A percentile compares a stretch with the other conserved stretches of the same genome.
Conservation (phyloP, 371 early-diverging fungal species). For the Coemansia sp. region DNA sequence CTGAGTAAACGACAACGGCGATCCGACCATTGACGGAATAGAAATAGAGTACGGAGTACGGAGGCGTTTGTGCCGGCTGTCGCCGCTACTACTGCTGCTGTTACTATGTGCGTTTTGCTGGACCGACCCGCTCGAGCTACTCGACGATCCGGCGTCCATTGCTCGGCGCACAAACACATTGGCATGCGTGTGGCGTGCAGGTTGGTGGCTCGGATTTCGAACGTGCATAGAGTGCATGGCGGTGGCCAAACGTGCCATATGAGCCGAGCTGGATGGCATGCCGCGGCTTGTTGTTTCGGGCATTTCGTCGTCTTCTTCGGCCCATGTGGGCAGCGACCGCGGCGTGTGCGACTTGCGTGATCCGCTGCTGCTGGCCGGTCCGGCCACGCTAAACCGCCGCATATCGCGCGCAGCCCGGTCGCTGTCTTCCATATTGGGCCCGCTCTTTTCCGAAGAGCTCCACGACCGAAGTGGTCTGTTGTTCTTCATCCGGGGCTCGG, state of each 20-base stretch:
- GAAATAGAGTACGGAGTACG: slow-evolving; percentile 40
- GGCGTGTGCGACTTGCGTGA: slow-evolving; percentile 29
- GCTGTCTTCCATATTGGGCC: slow-evolving; percentile 21
- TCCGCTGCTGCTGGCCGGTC: slow-evolving; percentile 29
- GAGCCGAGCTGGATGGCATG: not conserved
- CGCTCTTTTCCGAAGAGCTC: slow-evolving; percentile 45
- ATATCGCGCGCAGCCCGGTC: not conserved
- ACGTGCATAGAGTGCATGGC: not conserved
- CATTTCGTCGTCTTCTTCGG: slow-evolving; percentile 41
- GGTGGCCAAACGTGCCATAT: not conserved
- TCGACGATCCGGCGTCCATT: slow-evolving; percentile 9
- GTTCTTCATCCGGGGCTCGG: not conserved
- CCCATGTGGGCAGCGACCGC: slow-evolving; percentile 44
- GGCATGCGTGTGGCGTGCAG: not conserved
- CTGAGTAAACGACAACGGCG: slow-evolving; percentile 47
- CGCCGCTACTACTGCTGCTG: slow-evolving; percentile 9
- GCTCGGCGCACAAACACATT: not conserved
- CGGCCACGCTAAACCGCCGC: slow-evolving; percentile 39
- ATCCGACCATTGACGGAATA: slow-evolving; percentile 45
- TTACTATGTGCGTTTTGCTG: not conserved
- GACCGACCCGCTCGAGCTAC: slow-evolving; percentile 22
- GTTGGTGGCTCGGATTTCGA: not conserved
- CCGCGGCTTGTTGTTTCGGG: not conserved
- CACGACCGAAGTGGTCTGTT: slow-evolving; percentile 31
- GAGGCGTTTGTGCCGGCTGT: slow-evolving; percentile 12